Percentiles rank a stretch among this genome's conserved stretches.
phyloP scores from a whole-genome alignment of 2,329 filamentous ascomycete species.

The Penicillium sp. region DNA sequence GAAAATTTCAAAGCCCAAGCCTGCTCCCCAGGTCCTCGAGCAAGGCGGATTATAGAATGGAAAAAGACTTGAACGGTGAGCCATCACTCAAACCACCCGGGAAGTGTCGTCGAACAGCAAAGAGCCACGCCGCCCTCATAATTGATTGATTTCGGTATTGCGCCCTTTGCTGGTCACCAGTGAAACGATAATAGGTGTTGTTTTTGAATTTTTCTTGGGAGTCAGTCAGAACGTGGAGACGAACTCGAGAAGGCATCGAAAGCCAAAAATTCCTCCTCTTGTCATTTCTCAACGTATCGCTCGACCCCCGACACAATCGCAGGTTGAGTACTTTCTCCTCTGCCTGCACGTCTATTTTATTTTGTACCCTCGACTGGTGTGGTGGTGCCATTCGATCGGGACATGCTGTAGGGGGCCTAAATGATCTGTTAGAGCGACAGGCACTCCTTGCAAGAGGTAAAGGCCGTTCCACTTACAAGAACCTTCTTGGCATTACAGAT shows the following conservation, averaged over 20 bases:
- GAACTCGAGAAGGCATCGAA: neutral
- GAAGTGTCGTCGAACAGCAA: slow-evolving; percentile 9
- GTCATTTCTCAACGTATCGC: neutral
- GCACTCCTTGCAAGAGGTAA: neutral
- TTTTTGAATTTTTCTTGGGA: neutral
- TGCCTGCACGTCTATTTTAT: slow-evolving; percentile 7
- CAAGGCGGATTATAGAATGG: slow-evolving; percentile 4
- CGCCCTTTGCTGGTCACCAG: neutral
- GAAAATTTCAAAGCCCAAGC: slow-evolving; percentile 4
- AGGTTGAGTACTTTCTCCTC: neutral
- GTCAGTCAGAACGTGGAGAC: neutral
- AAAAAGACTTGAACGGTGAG: slow-evolving; percentile 7
- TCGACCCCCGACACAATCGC: neutral
- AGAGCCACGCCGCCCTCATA: neutral
- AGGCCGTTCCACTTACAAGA: slow-evolving; percentile 62
- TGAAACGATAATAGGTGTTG: neutral
- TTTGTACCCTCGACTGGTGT: slow-evolving; percentile 54
- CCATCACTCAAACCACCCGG: slow-evolving; percentile 8
- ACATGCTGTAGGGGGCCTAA: slow-evolving; percentile 73
- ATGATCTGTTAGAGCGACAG: neutral
- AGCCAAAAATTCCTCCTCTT: neutral
- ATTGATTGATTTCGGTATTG: neutral
- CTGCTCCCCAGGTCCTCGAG: slow-evolving; percentile 1
- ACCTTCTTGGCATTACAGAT: slow-evolving; percentile 96
- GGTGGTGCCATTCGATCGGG: slow-evolving; percentile 62